Evolutionary conservation across 371 early-diverging fungal genomes (phyloP), one percentile per base, ranked within the genome.

Genomic region (Catenaria anguillulae): DNA sequence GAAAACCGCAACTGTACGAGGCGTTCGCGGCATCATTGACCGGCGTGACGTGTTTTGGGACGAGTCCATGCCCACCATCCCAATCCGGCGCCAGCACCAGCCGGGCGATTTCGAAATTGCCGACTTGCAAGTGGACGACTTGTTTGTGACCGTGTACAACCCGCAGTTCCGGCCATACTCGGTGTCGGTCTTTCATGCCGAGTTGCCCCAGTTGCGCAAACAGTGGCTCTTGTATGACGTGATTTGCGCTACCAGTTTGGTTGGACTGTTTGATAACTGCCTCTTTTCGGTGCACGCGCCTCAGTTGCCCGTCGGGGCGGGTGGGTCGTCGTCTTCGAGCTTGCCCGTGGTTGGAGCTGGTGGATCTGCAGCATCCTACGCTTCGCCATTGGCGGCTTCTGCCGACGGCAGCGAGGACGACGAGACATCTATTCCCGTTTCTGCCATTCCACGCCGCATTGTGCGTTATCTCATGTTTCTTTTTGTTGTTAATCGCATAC

Each of bases 151-250:
- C 0, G 76, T 90, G 17, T 76, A 80, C 62, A 87, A 90, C 60
- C 91, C 90, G 15, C 75, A 81, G 23, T 92, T 93, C 72, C 79
- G 94, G 46, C 94, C 96, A 0, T 89, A 84, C 61, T 83, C 87
- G 0, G 74, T 95, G 1, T 87, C 92, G 0, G 84, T 97, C 24
- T 92, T 91, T 66, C 78, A 82, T 34, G 93, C 90, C 19, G 84
- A 85, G 61, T 67, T 92, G 55, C 88, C 89, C 19, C 71, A 71
- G 36, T 84, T 97, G 56, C 71, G 97, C 29, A 85, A 87, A 65
- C 92, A 89, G 70, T 97, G 93, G 93, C 68, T 95, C 13, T 81
- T 92, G 54, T 92, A 90, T 67, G 97, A 97, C 65, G 68, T 90
- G 33, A 71, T 97, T 36, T 84, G 87, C 62, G 96, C 96, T 1